Percentiles rank a stretch among this genome's conserved stretches.
Conservation (phyloP, 176 grass and related monocot species). For the Oryza officinalis region DNA sequence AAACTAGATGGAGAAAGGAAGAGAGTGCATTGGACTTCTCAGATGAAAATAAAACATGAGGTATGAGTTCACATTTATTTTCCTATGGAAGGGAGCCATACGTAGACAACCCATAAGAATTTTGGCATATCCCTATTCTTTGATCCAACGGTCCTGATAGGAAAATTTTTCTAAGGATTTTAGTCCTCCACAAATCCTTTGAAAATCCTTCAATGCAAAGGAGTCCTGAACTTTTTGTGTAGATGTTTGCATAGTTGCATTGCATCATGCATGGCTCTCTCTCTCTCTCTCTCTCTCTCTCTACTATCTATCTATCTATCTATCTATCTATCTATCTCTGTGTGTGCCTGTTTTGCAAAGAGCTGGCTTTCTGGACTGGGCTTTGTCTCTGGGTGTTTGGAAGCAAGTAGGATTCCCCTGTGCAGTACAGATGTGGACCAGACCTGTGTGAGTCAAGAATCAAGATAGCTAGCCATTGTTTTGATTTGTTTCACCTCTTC, state of each 20-base stretch:
- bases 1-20: too few relatives aligned
- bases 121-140: too few relatives aligned
- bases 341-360: background rate
- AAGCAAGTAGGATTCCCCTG: constrained; percentile 43
- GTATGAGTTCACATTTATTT: too few relatives aligned
- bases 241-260: constrained; percentile 6
- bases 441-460: constrained; percentile 31
- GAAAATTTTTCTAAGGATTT: too few relatives aligned
- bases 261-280: background rate
- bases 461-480: constrained; percentile 1
- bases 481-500: constrained; percentile 3
- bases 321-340: background rate
- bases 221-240: constrained; percentile 22
- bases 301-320: background rate
- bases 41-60: too few relatives aligned
- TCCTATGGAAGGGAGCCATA: too few relatives aligned
- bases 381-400: constrained; percentile 56
- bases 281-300: too few relatives aligned
- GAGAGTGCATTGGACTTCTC: too few relatives aligned
- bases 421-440: constrained; percentile 25
- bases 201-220: too few relatives aligned
- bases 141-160: too few relatives aligned
- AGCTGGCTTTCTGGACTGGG: constrained; percentile 41
- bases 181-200: too few relatives aligned
- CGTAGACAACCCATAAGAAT: too few relatives aligned